phyloP scores from a whole-genome alignment of 164 flowering plant species.

The Berberis vulgaris region DNA sequence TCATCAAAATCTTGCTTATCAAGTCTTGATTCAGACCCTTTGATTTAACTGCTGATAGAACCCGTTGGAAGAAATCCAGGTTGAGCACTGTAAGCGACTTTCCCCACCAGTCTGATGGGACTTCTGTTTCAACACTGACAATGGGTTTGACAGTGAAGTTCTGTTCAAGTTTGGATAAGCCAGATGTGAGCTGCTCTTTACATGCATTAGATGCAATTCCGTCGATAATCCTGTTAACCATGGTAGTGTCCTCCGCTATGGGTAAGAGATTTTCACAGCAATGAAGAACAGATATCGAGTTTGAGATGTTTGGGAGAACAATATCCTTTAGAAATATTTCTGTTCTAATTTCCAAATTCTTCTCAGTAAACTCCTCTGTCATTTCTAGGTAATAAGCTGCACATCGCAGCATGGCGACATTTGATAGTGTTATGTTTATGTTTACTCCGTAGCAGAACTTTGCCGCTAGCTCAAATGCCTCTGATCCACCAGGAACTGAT shows the following conservation, averaged over 20 bases:
- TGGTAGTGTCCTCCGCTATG: conserved; percentile 58
- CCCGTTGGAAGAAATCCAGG: conserved; percentile 87
- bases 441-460: conserved; percentile 90
- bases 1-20: conserved; percentile 68
- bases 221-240: conserved; percentile 52
- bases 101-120: conserved; percentile 92
- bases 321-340: conserved; percentile 62
- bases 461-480: conserved; percentile 89
- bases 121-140: conserved; percentile 38
- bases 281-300: conserved; percentile 71
- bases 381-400: conserved; percentile 74
- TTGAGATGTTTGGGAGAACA: conserved; percentile 63
- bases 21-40: conserved; percentile 86
- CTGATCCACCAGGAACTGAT: conserved; percentile 75
- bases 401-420: conserved; percentile 71
- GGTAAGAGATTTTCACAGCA: conserved; percentile 69
- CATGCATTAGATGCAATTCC: conserved; percentile 76
- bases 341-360: conserved; percentile 53
- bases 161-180: conserved; percentile 70
- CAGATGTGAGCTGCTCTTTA: conserved; percentile 90
- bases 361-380: conserved; percentile 86
- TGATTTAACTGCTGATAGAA: conserved; percentile 63
- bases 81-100: conserved; percentile 52
- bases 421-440: conserved; percentile 61
- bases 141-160: conserved; percentile 42